phyloP scores from a whole-genome alignment of 225 moss, liverwort and hornwort species.

The Climacium dendroides region DNA sequence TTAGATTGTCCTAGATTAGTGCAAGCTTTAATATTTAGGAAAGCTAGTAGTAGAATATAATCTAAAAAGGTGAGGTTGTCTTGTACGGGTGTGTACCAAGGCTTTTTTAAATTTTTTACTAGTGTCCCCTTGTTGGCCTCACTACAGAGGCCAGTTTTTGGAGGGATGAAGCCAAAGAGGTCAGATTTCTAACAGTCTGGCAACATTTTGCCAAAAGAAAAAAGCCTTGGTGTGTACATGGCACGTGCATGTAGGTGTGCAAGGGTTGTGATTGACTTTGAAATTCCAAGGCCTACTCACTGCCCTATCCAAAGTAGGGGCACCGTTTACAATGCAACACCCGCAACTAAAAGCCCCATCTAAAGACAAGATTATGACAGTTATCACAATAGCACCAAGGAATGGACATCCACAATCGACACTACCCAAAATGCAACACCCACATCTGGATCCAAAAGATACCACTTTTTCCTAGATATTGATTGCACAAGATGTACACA shows the following conservation, averaged over 20 bases:
- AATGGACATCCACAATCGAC: not conserved
- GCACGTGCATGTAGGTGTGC: not conserved
- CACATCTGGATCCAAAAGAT: not conserved
- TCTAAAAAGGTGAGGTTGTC: not conserved
- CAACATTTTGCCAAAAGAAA: too few relatives aligned
- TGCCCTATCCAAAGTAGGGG: not conserved
- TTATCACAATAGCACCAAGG: not conserved
- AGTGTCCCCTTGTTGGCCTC: too few relatives aligned
- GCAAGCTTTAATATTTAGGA: not conserved
- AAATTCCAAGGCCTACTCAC: not conserved
- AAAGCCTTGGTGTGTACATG: not conserved
- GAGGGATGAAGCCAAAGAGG: too few relatives aligned
- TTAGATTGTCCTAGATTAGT: not conserved
- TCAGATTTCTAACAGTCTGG: too few relatives aligned
- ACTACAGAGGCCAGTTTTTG: too few relatives aligned
- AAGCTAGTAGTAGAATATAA: not conserved
- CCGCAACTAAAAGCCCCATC: not conserved
- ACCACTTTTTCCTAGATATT: not conserved
- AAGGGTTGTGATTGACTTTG: not conserved
- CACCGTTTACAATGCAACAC: not conserved
- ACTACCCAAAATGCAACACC: not conserved
- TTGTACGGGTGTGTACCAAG: rapidly evolving
- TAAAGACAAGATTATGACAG: not conserved
- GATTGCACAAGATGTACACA: not conserved
- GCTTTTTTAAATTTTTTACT: too few relatives aligned